Base-by-base conservation (phyloP, 192 early-diverging fungal species). In the Paraglomus brasilianum region DNA sequence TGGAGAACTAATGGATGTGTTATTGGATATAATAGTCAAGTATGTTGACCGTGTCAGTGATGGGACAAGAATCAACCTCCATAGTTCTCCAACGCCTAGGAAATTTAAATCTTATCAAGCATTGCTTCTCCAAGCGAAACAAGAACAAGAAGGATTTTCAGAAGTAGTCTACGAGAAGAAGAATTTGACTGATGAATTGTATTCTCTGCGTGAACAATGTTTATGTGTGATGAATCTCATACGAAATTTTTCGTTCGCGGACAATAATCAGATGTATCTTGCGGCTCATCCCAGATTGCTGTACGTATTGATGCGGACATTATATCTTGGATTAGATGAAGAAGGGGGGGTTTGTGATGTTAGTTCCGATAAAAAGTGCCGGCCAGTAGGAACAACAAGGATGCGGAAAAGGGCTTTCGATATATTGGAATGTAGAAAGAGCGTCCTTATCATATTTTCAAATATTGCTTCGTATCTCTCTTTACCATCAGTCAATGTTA, bases 341-440 rank as follows among this genome's bases (percentile, higher is more conserved):
- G 48, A 74, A 69, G 72, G 60, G 19, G 52, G 74, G 41, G 4
- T 42, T 58, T 17, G 48, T 47, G 11, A 52, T 24, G 50, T 56
- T 40, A 57, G 53, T 38, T 38, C 67, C 38, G 48, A 48, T 48
- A 24, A 50, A 49, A 15, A 59, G 49, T 67, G 56, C 61, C 1
- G 70, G 66, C 36, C 22, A 43, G 36, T 22, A 66, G 10, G 64
- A 73, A 8, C 42, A 19, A 52, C 7, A 14, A 56, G 13, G 15
- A 52, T n/a, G 38, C 38, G 38, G 9, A 71, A 45, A 61, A 61
- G 17, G 46, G 66, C 66, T 14, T 45, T 75, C 75, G 73, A 81
- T 70, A 80, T 82, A 2, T 71, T 90, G 17, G 87, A 88, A 51
- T 80, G 83, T 49, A 81, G 88, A 8, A 90, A 90, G 68, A 88